phyloP scores from a whole-genome alignment of 805 yeast genomes.

The Kodamaea kaohsiungensis region DNA sequence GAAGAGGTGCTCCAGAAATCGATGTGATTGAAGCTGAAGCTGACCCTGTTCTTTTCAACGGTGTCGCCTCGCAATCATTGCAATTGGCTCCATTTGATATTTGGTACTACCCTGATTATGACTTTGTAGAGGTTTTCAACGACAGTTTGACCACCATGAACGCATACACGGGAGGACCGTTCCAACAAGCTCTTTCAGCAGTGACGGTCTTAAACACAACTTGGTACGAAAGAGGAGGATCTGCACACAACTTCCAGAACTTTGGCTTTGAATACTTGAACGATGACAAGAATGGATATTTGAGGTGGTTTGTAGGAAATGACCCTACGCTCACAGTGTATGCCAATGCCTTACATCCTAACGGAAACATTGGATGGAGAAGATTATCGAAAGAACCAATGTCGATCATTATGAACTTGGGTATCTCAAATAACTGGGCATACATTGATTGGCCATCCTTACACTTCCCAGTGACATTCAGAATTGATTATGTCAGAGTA shows the following conservation, averaged over 20 bases:
- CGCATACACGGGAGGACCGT: conserved; percentile 89
- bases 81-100: conserved; percentile 94
- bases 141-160: conserved; percentile 74
- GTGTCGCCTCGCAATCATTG: conserved; percentile 87
- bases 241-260: conserved; percentile 56
- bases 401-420: conserved; percentile 85
- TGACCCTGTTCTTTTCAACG: conserved; percentile 50
- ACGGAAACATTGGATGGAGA: conserved; percentile 89
- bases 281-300: conserved; percentile 69
- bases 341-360: conserved; percentile 78
- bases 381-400: conserved; percentile 87
- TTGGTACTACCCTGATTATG: conserved; percentile 92
- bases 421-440: conserved; percentile 90
- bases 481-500: conserved; percentile 82
- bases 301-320: conserved; percentile 86
- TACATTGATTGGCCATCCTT: conserved; percentile 87
- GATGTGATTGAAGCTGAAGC: conserved; percentile 88
- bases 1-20: conserved; percentile 96
- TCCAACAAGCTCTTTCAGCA: conserved; percentile 92
- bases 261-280: conserved; percentile 79
- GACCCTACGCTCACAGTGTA: conserved; percentile 73
- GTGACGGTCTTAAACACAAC: conserved; percentile 72
- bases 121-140: conserved; percentile 74
- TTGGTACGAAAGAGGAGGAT: conserved; percentile 76
- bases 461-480: conserved; percentile 74